A percentile compares a stretch with the other conserved stretches of the same genome.
Conservation (phyloP, 179 eudicot genomes). For the Sideroxylon spinosum region DNA sequence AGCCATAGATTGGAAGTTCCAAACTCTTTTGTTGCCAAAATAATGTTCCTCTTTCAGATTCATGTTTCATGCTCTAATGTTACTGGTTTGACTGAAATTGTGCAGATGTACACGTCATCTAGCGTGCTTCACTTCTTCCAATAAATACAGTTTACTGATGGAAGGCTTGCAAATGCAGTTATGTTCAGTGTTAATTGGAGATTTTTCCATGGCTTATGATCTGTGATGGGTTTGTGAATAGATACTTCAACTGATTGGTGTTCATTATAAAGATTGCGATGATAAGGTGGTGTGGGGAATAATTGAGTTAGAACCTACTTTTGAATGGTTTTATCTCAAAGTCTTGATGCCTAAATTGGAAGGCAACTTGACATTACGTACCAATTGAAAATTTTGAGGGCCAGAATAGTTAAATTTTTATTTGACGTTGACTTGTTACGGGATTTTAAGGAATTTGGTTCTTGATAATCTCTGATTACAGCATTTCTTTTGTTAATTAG, state of each 20-base stretch:
- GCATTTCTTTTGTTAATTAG: no score
- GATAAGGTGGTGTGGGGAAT: conserved; percentile 20
- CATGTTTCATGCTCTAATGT: neutral
- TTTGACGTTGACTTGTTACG: neutral
- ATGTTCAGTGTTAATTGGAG: neutral
- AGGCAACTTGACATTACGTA: conserved; percentile 1
- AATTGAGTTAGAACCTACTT: neutral
- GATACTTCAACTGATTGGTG: conserved; percentile 21
- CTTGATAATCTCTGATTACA: neutral
- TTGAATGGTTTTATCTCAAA: neutral
- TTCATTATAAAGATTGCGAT: conserved; percentile 9
- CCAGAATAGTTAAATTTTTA: neutral
- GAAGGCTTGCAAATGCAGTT: conserved; percentile 17
- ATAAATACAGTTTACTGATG: conserved; percentile 9
- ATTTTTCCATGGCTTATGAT: conserved; percentile 5
- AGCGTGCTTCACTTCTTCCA: neutral
- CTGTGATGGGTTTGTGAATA: conserved; percentile 19
- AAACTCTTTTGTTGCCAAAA: neutral
- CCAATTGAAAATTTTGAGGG: conserved; percentile 7
- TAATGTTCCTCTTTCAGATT: neutral
- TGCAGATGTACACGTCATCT: neutral
- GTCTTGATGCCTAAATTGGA: neutral
- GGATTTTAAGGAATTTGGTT: conserved; percentile 4
- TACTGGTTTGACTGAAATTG: neutral
- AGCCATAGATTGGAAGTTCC: neutral